Conservation (phyloP, 1,284 basidiomycete genomes). For the Rhodotorula sp. region DNA sequence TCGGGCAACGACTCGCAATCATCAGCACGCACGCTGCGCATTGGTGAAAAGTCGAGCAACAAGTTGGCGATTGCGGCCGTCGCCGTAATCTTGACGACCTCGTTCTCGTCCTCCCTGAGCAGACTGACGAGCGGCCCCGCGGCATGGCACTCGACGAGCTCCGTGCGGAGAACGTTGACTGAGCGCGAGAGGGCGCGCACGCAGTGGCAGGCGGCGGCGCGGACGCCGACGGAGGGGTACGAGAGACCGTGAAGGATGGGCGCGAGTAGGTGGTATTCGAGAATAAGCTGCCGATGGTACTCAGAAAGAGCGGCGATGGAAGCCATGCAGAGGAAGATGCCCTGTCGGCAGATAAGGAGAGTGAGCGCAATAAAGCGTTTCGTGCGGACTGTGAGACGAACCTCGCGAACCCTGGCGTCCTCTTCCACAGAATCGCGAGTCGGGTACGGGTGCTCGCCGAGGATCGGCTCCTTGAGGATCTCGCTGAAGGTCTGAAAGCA, state of each 20-base stretch:
- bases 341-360: conserved; percentile 54
- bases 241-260: conserved; percentile 60
- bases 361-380: neutral
- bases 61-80: conserved; percentile 78
- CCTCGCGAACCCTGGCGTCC: conserved; percentile 64
- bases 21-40: conserved; percentile 50
- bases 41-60: conserved; percentile 79
- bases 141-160: conserved; percentile 75
- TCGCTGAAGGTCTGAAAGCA: conserved; percentile 33
- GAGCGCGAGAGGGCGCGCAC: conserved; percentile 75
- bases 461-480: conserved; percentile 21
- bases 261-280: conserved; percentile 62
- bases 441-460: conserved; percentile 29
- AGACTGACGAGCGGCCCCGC: conserved; percentile 62
- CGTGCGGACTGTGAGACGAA: conserved; percentile 46
- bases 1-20: neutral
- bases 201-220: conserved; percentile 81
- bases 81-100: conserved; percentile 70
- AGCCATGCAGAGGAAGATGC: conserved; percentile 67
- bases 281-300: conserved; percentile 66
- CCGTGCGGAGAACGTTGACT: conserved; percentile 75
- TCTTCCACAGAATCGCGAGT: conserved; percentile 55
- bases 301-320: conserved; percentile 69
- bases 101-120: conserved; percentile 60
- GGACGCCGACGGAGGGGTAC: conserved; percentile 69